A percentile compares a stretch with the other conserved stretches of the same genome.
phyloP scores from a whole-genome alignment of 2,329 filamentous ascomycete genomes.

The Neopestalotiopsis clavispora region DNA sequence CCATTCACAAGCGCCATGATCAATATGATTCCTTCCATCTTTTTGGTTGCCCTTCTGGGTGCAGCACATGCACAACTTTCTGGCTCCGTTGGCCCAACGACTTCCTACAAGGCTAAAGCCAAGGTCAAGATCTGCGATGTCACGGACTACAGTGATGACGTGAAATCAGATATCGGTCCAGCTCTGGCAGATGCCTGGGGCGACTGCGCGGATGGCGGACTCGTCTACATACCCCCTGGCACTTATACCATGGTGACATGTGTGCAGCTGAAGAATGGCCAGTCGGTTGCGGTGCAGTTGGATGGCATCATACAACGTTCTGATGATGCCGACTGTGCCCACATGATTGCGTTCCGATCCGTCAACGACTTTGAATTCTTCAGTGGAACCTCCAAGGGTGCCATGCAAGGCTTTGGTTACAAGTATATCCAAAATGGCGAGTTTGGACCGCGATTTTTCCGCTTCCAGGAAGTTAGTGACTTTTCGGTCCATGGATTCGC shows the following conservation, averaged over 20 bases:
- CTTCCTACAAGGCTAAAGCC: background rate
- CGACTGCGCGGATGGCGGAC: background rate
- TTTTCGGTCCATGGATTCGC: conserved; percentile 9
- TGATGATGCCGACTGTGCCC: background rate
- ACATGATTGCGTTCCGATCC: background rate
- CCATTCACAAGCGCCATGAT: background rate
- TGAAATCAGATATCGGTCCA: background rate
- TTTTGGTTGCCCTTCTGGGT: background rate
- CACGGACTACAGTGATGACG: background rate
- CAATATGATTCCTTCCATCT: background rate
- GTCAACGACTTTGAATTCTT: conserved; percentile 3
- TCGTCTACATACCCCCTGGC: conserved; percentile 6
- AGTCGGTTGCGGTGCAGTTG: background rate
- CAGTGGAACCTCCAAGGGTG: conserved; percentile 1
- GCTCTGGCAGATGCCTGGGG: background rate
- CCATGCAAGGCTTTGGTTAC: conserved; percentile 1
- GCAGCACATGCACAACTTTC: background rate
- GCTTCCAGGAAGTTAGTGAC: background rate
- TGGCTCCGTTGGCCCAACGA: conserved; percentile 1
- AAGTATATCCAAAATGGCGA: background rate
- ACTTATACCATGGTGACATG: background rate
- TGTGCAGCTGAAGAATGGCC: background rate
- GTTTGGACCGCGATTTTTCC: background rate
- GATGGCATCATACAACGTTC: conserved; percentile 2
- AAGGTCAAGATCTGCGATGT: conserved; percentile 6